Base-by-base conservation (phyloP, 176 grass and related monocot genomes). In the Eragrostis nindensis region DNA sequence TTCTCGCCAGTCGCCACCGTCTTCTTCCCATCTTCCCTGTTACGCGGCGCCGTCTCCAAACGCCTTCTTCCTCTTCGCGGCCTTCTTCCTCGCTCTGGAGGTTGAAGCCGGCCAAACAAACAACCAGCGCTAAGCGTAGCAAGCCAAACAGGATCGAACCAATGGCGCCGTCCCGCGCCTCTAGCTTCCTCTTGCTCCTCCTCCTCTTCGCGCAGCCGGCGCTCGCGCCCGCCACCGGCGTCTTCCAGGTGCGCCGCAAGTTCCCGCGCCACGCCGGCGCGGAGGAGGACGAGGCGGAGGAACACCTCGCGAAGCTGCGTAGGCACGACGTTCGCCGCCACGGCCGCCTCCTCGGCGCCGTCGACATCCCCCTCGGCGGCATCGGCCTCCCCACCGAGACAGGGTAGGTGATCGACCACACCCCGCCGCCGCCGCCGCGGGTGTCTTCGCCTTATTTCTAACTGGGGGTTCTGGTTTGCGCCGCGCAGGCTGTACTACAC, bases 311-410 rank as follows among this genome's bases (percentile, higher is more conserved):
- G 50, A 75, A 24, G 70, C 74, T 98, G 71, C 81, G 86, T 57
- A 69, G 62, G 62, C 92, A 98, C 62, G 95, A 98, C 66, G 60
- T 4, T 0, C 59, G 75, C 69, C 87, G 92, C 42, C 90, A 82
- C 60, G 86, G 84, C 15, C 86, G 92, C 39, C 43, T 76, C 47
- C 92, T 98, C 26, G 79, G 78, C 22, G 62, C 88, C 10, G 78
- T 82, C 22, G 95, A 98, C 87, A 42, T 98, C 18, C 86, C 86
- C 27, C 74, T 98, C 54, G 95, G 95, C 61, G 95, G 95, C 82
- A 22, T 75, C 45, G 95, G 95, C 26, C 85, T 98, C 54, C 90
- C 95, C 78, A 98, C 92, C 25, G 79, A 57, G 32, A 71, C 79
- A 60, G 84, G 86, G 78, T 86, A 86, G 74, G 43, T 71, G 30